Evolutionary conservation across 2,329 filamentous ascomycete genomes (phyloP), one percentile per base, ranked within the genome.

Genomic region (Fusarium keratoplasticum): DNA sequence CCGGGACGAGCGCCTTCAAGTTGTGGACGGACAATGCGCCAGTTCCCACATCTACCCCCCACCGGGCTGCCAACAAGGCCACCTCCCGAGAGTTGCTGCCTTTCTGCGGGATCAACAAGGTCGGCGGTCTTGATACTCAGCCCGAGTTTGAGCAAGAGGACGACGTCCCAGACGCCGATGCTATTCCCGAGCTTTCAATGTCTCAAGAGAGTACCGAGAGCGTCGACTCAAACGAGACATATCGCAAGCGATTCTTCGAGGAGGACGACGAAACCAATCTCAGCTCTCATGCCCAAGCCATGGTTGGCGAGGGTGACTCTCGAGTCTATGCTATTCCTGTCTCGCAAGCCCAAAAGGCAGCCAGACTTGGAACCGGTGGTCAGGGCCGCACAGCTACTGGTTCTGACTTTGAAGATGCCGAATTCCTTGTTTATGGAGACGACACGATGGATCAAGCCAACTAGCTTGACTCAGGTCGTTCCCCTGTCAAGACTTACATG

Each of bases 31-130:
- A 84, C 67, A 80, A 76, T 66, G 77, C 79, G 20, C 69, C 77
- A 20, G 33, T 69, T 22, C 40, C 76, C 18, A 64, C 70, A 27
- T 33, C 70, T 10, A 66, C 75, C 3, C 25, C 61, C 16, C 31
- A 59, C 42, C 68, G 42, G 47, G 25, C 58, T 54, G 75, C 76
- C 4, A 79, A 80, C 55, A 76, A 77, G 52, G 78, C 79, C 6
- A 72, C 79, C 8, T 82, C 84, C 38, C 86, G 88, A 35, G 95
- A 96, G 80, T 86, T 97, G 6, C 85, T 92, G 9, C 94, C 95
- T 1, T 97, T 95, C 80, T 96, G 94, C 80, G 95, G 94, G 29
- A 87, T 96, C 74, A 88, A 94, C 84, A 95, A 92, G 78, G 87
- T 94, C 65, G 94, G 93, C 42, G 93, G 93, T 0, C 83, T 92